phyloP scores from a whole-genome alignment of 176 grass and related monocot species.

The Triticum turgidum region DNA sequence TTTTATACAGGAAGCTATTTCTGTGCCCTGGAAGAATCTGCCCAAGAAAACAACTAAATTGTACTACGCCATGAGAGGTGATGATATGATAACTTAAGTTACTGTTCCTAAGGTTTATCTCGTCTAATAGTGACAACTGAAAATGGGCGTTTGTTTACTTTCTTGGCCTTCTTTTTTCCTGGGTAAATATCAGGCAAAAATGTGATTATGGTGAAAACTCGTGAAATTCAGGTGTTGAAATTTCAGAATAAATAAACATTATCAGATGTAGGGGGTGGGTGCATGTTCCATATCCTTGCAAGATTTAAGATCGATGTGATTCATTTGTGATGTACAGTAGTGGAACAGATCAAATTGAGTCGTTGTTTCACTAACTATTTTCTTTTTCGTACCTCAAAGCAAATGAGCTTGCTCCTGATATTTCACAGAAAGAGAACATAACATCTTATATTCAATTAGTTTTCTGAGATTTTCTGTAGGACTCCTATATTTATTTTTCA shows the following conservation, averaged over 20 bases:
- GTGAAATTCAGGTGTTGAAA: too few relatives aligned
- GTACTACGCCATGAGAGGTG: conserved; percentile 78
- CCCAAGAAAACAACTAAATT: conserved; percentile 68
- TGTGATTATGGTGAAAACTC: background rate
- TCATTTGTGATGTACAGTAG: background rate
- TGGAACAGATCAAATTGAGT: background rate
- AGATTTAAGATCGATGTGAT: background rate
- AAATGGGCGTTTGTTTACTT: background rate
- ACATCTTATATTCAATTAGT: background rate
- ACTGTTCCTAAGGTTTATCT: background rate
- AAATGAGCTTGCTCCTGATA: background rate
- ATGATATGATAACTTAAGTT: background rate
- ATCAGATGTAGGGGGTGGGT: too few relatives aligned
- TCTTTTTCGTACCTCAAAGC: background rate
- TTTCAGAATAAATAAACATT: too few relatives aligned
- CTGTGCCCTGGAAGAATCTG: conserved; percentile 70
- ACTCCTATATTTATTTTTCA: background rate
- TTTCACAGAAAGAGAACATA: too few relatives aligned
- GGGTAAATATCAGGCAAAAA: background rate
- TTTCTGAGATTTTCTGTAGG: background rate
- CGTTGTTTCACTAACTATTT: background rate
- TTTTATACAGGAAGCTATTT: conserved; percentile 73
- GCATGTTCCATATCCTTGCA: too few relatives aligned
- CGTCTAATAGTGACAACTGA: background rate
- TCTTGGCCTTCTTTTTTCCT: background rate